phyloP scores from a whole-genome alignment of 345 rosid genomes.

The Trapa bicornis region DNA sequence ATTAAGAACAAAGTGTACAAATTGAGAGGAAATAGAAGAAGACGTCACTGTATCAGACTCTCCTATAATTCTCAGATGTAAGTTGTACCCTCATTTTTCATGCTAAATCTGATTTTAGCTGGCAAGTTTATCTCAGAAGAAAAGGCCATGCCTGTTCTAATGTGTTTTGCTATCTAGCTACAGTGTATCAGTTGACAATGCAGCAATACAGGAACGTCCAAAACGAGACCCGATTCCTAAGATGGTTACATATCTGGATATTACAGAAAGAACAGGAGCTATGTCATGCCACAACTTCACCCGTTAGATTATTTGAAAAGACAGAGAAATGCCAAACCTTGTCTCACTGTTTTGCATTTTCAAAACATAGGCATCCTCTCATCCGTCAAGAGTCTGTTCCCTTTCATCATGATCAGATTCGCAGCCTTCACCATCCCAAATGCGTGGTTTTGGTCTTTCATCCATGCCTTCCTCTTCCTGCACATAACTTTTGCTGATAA shows the following conservation, averaged over 20 bases:
- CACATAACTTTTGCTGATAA: constrained; percentile 9
- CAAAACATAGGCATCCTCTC: constrained; percentile 19
- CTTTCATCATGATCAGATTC: constrained; percentile 76
- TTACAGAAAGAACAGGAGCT: not conserved
- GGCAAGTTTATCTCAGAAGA: not conserved
- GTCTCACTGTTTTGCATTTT: constrained; percentile 29
- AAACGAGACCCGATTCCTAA: not conserved
- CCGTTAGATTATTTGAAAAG: not conserved
- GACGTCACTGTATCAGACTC: not conserved
- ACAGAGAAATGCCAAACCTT: constrained; percentile 16
- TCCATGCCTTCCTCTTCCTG: constrained; percentile 60
- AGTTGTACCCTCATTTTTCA: not conserved
- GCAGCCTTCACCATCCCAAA: constrained; percentile 68
- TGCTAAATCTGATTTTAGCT: not conserved
- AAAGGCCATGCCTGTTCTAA: not conserved
- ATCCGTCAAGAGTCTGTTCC: constrained; percentile 32
- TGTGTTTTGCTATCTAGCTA: not conserved
- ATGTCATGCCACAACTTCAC: not conserved
- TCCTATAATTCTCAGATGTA: not conserved
- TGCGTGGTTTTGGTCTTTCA: constrained; percentile 59
- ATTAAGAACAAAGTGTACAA: not conserved
- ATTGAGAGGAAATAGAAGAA: not conserved
- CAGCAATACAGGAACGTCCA: not conserved
- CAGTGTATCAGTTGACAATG: not conserved
- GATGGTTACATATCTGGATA: not conserved